phyloP scores from a whole-genome alignment of 2,329 filamentous ascomycete genomes.

The Colletotrichum tofieldiae region DNA sequence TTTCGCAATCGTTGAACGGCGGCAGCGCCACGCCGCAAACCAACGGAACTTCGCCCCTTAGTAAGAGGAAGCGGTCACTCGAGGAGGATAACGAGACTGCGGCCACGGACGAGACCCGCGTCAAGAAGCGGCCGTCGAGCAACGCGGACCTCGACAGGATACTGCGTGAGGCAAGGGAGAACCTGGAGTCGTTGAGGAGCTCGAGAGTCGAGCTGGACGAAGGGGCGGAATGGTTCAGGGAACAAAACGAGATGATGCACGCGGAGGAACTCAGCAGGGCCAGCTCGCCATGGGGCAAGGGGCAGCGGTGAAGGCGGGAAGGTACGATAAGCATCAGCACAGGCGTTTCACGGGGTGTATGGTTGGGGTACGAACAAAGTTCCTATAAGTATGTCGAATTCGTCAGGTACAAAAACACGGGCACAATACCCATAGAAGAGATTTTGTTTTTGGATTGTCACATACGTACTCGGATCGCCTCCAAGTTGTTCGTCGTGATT shows the following conservation, averaged over 20 bases:
- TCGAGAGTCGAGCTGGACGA: constrained; percentile 63
- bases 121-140: constrained; percentile 50
- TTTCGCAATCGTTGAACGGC: constrained; percentile 41
- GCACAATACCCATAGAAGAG: constrained; percentile 40
- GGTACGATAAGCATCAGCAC: constrained; percentile 35
- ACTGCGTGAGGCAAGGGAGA: constrained; percentile 58
- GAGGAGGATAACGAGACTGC: constrained; percentile 40
- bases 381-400: constrained; percentile 35
- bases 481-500: not conserved
- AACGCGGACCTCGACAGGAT: constrained; percentile 55
- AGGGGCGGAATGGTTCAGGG: constrained; percentile 62
- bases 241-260: constrained; percentile 61
- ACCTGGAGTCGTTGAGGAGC: constrained; percentile 55
- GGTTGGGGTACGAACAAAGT: constrained; percentile 32
- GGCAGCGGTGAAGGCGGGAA: constrained; percentile 13
- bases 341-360: constrained; percentile 34
- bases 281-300: constrained; percentile 54
- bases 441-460: constrained; percentile 26
- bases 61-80: constrained; percentile 46
- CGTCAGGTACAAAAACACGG: constrained; percentile 31
- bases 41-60: constrained; percentile 43
- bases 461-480: not conserved
- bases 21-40: constrained; percentile 27
- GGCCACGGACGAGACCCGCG: constrained; percentile 38
- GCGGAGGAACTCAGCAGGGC: constrained; percentile 55